A percentile compares a stretch with the other conserved stretches of the same genome.
Evolutionary conservation across 106 monocot species (phyloP).

Genomic region (Dendrobium chrysotoxum): DNA sequence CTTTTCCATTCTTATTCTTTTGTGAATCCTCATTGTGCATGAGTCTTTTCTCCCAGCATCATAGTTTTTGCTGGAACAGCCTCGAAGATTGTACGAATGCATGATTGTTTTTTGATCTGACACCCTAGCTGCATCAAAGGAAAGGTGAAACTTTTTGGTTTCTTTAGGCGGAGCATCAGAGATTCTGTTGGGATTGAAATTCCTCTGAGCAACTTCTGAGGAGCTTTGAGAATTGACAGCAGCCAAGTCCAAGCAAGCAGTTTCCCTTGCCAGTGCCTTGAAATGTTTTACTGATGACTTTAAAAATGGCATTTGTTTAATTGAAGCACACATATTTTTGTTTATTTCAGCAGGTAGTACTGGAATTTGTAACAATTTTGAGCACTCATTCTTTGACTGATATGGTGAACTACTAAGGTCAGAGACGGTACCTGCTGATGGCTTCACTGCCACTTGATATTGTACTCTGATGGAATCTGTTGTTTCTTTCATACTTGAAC

Average conservation of each 20-base stretch:
- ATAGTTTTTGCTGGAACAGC: not conserved
- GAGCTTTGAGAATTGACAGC: not conserved
- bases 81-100: not conserved
- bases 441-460: slow-evolving; percentile 4
- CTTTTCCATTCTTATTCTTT: slow-evolving; percentile 33
- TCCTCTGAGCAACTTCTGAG: slow-evolving; percentile 1
- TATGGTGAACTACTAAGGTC: slow-evolving; percentile 17
- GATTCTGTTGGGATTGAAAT: not conserved
- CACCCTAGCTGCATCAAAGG: not conserved
- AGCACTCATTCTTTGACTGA: slow-evolving; percentile 10
- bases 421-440: slow-evolving; percentile 10
- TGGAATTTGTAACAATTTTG: slow-evolving; percentile 9
- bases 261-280: slow-evolving; percentile 26
- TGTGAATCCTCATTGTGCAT: slow-evolving; percentile 12
- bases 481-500: slow-evolving; percentile 3
- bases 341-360: not conserved
- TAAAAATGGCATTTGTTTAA: slow-evolving; percentile 8
- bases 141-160: slow-evolving; percentile 9
- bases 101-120: not conserved
- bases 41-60: not conserved
- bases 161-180: slow-evolving; percentile 5
- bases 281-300: slow-evolving; percentile 18
- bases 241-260: not conserved
- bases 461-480: not conserved
- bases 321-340: slow-evolving; percentile 10